Conservation (phyloP, 768 basidiomycete species). For the Auriculariales sp. region DNA sequence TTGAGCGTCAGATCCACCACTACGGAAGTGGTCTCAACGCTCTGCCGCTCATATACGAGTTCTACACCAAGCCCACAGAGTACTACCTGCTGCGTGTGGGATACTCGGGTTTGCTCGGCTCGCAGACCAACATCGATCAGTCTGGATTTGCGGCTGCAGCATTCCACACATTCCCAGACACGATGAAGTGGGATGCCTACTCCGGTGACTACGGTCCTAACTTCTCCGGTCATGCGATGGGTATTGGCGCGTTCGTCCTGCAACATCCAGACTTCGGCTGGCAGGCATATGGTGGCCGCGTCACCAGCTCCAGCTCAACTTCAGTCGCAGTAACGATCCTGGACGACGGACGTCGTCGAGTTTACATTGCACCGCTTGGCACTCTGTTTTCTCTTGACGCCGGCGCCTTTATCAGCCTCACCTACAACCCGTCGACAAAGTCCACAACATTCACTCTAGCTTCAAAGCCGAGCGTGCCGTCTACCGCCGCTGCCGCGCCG, state of each 20-base stretch:
- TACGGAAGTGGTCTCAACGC: constrained; percentile 44
- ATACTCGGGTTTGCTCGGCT: constrained; percentile 37
- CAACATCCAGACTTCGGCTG: constrained; percentile 45
- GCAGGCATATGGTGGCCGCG: constrained; percentile 42
- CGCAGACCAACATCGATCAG: constrained; percentile 41
- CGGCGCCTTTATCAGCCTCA: constrained; percentile 32
- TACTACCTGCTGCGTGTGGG: constrained; percentile 37
- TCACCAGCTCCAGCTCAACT: constrained; percentile 23
- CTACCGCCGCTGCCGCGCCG: constrained; percentile 29
- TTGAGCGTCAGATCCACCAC: constrained; percentile 44
- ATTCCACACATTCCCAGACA: constrained; percentile 45
- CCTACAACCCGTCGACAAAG: constrained; percentile 23
- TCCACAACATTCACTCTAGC: constrained; percentile 28
- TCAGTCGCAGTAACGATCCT: constrained; percentile 24
- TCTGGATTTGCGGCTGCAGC: constrained; percentile 44
- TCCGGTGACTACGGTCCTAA: constrained; percentile 48
- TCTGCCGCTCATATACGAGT: constrained; percentile 35
- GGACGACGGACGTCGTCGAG: constrained; percentile 34
- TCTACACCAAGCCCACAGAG: constrained; percentile 31
- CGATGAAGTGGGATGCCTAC: constrained; percentile 41
- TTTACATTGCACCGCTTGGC: constrained; percentile 37
- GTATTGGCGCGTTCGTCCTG: constrained; percentile 27
- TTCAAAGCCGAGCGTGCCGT: constrained; percentile 23
- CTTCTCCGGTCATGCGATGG: constrained; percentile 39
- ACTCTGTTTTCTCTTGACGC: constrained; percentile 33